Percentiles rank a stretch among this genome's conserved stretches.
Conservation (phyloP, 2,329 filamentous ascomycete species). For the Xylariales sp. region DNA sequence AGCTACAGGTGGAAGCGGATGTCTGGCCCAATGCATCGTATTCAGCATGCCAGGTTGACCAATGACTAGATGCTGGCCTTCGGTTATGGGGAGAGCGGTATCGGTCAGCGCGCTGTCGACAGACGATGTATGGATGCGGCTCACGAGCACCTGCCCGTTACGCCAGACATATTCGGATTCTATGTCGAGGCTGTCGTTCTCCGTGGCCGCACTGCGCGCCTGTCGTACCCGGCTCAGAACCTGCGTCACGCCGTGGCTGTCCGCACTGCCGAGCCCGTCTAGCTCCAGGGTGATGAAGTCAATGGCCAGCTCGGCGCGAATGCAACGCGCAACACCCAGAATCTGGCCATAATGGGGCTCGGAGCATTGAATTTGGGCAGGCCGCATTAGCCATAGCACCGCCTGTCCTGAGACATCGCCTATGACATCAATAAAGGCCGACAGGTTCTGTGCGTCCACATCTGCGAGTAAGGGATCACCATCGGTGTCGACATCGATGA, state of each 20-base stretch:
- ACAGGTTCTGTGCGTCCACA: background rate
- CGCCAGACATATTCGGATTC: slow-evolving; percentile 1
- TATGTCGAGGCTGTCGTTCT: background rate
- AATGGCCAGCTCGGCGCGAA: background rate
- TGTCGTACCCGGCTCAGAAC: background rate
- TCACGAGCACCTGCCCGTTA: background rate
- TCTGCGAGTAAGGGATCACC: background rate
- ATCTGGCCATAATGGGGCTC: background rate
- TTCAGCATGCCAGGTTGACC: background rate
- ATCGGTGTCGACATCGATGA: background rate
- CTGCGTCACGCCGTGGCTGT: background rate
- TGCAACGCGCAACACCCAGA: background rate
- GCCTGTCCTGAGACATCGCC: background rate
- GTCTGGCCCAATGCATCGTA: slow-evolving; percentile 1
- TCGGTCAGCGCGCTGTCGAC: background rate
- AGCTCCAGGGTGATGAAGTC: slow-evolving; percentile 1
- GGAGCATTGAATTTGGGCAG: background rate
- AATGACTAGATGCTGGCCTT: slow-evolving; percentile 1
- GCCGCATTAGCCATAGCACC: background rate
- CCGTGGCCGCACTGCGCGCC: background rate
- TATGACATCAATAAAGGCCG: background rate
- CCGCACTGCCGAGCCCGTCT: background rate
- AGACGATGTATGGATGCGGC: background rate
- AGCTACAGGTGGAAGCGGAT: background rate
- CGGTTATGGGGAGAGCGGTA: background rate